A percentile compares a stretch with the other conserved stretches of the same genome.
Conservation (phyloP, 768 basidiomycete genomes). For the Mycena vulgaris region DNA sequence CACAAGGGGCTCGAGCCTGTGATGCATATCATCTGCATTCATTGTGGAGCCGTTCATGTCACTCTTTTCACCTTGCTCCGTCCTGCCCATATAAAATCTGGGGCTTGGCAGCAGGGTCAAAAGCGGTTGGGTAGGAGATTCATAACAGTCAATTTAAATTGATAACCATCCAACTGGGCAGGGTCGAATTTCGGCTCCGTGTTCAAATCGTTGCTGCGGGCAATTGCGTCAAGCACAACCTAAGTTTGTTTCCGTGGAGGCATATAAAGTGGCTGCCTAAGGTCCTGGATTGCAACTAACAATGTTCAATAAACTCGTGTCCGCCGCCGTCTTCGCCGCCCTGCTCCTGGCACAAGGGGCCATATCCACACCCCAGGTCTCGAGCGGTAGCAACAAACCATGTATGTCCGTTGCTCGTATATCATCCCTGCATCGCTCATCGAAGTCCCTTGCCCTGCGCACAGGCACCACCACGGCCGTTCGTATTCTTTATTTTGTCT, state of each 20-base stretch:
- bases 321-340: constrained; percentile 12
- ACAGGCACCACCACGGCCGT: constrained; percentile 13
- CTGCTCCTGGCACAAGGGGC: constrained; percentile 14
- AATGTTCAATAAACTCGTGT: constrained; percentile 12
- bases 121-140: constrained; percentile 16
- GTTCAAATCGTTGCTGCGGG: constrained; percentile 12
- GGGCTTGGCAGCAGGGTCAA: constrained; percentile 3
- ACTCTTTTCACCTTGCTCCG: constrained; percentile 11
- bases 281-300: constrained; percentile 10
- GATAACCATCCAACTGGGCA: too few relatives aligned
- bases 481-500: constrained; percentile 8
- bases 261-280: constrained; percentile 17
- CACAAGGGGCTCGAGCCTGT: too few relatives aligned
- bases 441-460: constrained; percentile 3
- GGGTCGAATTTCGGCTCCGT: not conserved
- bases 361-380: constrained; percentile 13
- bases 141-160: constrained; percentile 14
- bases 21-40: constrained; percentile 12
- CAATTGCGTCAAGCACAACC: constrained; percentile 7
- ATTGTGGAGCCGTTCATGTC: constrained; percentile 11
- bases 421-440: constrained; percentile 13
- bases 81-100: constrained; percentile 15
- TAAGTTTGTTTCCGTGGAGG: constrained; percentile 6
- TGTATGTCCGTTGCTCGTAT: not conserved
- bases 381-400: constrained; percentile 5